These are phyloP conservation scores for Coniella vitis DNA, from an alignment of 2,329 filamentous ascomycete genomes.

Conservation along the genomic window DNA sequence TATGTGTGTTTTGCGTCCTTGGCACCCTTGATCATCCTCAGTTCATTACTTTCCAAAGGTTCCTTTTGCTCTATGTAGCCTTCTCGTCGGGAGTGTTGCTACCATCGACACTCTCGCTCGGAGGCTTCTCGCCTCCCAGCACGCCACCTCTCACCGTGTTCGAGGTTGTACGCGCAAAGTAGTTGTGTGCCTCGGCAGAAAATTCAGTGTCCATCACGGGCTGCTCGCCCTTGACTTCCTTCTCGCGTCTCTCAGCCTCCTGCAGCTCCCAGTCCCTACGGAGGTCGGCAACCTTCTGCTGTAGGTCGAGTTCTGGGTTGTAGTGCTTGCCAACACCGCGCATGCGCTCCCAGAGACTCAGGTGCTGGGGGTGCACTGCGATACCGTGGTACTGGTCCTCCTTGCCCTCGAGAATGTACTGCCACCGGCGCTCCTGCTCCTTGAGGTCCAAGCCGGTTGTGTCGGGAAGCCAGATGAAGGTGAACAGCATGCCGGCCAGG, in stretches of 20 bases:
- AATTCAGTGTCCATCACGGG: conserved; percentile 39
- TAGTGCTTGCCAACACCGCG: conserved; percentile 75
- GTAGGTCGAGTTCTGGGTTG: conserved; percentile 74
- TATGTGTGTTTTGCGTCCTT: background rate
- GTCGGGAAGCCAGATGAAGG: conserved; percentile 83
- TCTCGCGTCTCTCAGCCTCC: conserved; percentile 39
- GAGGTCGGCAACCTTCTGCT: conserved; percentile 81
- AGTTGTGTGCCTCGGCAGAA: conserved; percentile 46
- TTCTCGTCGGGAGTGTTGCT: conserved; percentile 7
- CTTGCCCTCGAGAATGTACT: conserved; percentile 72
- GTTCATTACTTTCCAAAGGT: background rate
- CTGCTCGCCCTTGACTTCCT: conserved; percentile 36
- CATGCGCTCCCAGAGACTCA: conserved; percentile 82
- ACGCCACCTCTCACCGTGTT: conserved; percentile 3
- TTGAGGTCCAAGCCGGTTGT: conserved; percentile 94
- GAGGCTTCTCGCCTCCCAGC: conserved; percentile 7
- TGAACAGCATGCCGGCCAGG: conserved; percentile 76
- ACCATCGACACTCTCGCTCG: conserved; percentile 2
- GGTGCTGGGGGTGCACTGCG: conserved; percentile 81
- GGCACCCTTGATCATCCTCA: background rate
- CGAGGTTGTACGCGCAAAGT: conserved; percentile 37
- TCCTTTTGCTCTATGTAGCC: background rate
- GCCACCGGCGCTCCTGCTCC: conserved; percentile 93
- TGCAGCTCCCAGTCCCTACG: conserved; percentile 52
- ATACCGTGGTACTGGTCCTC: conserved; percentile 85